Evolutionary conservation across 345 rosid species (phyloP), one percentile per base, ranked within the genome.

Genomic region (Hibiscus mutabilis): DNA sequence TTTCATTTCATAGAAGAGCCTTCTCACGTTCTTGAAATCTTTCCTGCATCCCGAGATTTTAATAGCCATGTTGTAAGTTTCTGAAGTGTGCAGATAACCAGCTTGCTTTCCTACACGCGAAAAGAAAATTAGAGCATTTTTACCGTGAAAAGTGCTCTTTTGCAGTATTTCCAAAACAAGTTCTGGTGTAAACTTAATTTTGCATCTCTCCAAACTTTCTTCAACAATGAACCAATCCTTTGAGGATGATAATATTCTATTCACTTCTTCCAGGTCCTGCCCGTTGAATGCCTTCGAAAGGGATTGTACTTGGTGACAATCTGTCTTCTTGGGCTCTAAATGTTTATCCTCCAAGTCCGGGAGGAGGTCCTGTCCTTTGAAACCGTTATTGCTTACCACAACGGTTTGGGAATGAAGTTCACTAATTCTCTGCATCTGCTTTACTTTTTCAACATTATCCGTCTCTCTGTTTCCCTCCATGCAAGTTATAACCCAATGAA

Each of bases 51-150:
- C 98, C 0, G 96, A 85, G 29, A 89, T 82, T 86, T 60, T 93
- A 70, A 93, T 91, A 25, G 90, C 89, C 88, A 85, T 85, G 86
- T 86, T 91, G 78, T 93, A 93, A n/a, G 98, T 85, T 73, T 85
- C 96, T 14, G 85, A 11, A 58, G 84, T 88, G 79, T 89, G 97
- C 56, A 56, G 49, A 80, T 88, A 93, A 40, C 84, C 92, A 67
- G 57, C 71, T 82, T 65, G 91, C 80, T 80, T 86, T 55, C 84
- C 86, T 35, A 88, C 86, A 97, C 97, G 91, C 16, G 89, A 79
- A 75, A 91, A 91, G 82, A 89, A 60, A 65, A 78, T 84, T 56
- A 88, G 64, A 69, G 86, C 89, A n/a, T 83, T 74, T 27, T 79
- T 83, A 16, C 92, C 89, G 8, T 84, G 93, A 65, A 83, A 76